Evolutionary conservation across 2,329 filamentous ascomycete species (phyloP).

Genomic region (Aspergillus sp.): DNA sequence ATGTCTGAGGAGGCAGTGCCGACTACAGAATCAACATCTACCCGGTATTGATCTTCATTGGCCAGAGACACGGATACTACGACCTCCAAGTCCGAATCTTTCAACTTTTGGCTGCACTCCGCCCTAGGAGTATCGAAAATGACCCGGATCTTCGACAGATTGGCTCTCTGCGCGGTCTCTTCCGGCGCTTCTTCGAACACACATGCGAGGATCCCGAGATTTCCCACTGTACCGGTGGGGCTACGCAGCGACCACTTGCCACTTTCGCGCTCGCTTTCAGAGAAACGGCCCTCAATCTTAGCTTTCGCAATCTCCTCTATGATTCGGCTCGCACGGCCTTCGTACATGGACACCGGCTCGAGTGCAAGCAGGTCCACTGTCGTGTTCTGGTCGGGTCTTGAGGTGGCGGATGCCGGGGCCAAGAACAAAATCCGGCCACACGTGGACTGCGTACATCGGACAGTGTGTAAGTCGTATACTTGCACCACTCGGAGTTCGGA

Average conservation of each 20-base stretch:
- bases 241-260: conserved; percentile 78
- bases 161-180: conserved; percentile 53
- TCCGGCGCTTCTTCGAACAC: conserved; percentile 48
- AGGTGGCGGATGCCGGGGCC: conserved; percentile 30
- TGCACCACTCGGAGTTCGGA: conserved; percentile 76
- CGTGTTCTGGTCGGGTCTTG: conserved; percentile 24
- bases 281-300: conserved; percentile 79
- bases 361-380: conserved; percentile 63
- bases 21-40: conserved; percentile 66
- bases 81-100: conserved; percentile 42
- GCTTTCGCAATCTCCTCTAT: conserved; percentile 86
- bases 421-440: conserved; percentile 44
- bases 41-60: conserved; percentile 60
- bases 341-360: conserved; percentile 71
- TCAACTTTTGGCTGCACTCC: conserved; percentile 32
- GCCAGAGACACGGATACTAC: conserved; percentile 70
- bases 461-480: conserved; percentile 68
- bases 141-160: conserved; percentile 38
- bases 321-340: conserved; percentile 73
- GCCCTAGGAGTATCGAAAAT: conserved; percentile 40
- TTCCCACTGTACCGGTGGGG: conserved; percentile 61
- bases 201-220: conserved; percentile 53
- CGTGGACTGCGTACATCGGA: conserved; percentile 63
- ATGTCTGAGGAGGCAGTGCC: conserved; percentile 74
- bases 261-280: conserved; percentile 79